These are phyloP conservation scores for Fraxinus velutina DNA, from an alignment of 305 asterid genomes.

Conservation along the genomic window DNA sequence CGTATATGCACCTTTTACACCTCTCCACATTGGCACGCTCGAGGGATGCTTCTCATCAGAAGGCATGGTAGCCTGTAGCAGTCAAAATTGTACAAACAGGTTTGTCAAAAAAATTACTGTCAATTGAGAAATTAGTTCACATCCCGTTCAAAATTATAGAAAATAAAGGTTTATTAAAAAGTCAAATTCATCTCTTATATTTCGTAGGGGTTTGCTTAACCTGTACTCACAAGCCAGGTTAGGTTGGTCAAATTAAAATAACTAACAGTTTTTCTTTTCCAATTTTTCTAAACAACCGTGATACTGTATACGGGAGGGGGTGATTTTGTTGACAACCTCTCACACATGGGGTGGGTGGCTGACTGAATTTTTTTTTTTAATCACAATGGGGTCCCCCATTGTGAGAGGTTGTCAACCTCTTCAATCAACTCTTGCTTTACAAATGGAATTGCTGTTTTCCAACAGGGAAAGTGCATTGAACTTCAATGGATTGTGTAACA, in stretches of 20 bases:
- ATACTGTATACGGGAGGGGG: too few relatives aligned
- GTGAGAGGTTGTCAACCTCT: too few relatives aligned
- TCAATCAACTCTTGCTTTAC: too few relatives aligned
- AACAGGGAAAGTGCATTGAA: neutral
- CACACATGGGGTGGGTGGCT: too few relatives aligned
- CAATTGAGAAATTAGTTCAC: neutral
- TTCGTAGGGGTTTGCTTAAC: neutral
- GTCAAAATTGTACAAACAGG: neutral
- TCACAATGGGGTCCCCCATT: too few relatives aligned
- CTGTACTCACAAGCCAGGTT: neutral
- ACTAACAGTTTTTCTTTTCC: neutral
- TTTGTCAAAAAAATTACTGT: neutral
- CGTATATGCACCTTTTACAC: slow-evolving; percentile 59
- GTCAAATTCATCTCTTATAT: neutral
- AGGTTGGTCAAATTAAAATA: neutral
- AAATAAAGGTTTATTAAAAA: neutral
- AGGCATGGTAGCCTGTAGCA: slow-evolving; percentile 86
- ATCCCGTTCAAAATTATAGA: neutral
- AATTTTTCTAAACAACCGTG: neutral
- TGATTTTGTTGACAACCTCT: too few relatives aligned
- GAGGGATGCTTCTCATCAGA: slow-evolving; percentile 90
- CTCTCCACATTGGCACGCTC: slow-evolving; percentile 86
- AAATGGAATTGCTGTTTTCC: too few relatives aligned
- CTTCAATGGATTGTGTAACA: neutral
- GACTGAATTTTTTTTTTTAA: too few relatives aligned